Conservation (phyloP, 371 early-diverging fungal species). For the Mucor velutinosus region DNA sequence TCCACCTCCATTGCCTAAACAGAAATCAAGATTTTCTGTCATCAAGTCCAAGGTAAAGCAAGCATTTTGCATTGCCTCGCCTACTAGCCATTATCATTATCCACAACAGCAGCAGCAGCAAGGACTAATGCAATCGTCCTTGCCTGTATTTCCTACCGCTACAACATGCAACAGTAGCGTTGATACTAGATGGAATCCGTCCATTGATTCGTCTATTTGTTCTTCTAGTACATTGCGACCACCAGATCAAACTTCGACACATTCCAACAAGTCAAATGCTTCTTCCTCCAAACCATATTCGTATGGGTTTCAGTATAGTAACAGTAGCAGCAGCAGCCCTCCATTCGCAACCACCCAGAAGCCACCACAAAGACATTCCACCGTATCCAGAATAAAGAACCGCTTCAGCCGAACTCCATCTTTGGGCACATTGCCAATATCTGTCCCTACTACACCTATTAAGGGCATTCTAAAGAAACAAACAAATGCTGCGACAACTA, state of each 20-base stretch:
- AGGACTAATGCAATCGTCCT: neutral
- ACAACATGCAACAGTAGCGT: neutral
- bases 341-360: neutral
- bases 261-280: neutral
- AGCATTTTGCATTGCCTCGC: conserved; percentile 9
- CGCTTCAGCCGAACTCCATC: conserved; percentile 3
- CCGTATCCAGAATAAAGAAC: neutral
- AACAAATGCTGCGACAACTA: neutral
- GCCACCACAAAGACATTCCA: neutral
- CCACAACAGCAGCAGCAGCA: neutral
- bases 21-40: conserved; percentile 1
- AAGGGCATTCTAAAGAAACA: neutral
- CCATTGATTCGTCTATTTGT: conserved; percentile 19
- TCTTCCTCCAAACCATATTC: neutral
- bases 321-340: neutral
- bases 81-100: neutral
- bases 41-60: conserved; percentile 16
- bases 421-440: neutral
- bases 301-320: neutral
- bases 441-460: neutral
- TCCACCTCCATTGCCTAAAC: neutral
- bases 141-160: conserved; percentile 3
- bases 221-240: conserved; percentile 4
- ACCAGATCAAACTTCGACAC: conserved; percentile 1
- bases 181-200: conserved; percentile 6